Evolutionary conservation across 257 asterid species (phyloP).

Genomic region (Eustoma russellianum): DNA sequence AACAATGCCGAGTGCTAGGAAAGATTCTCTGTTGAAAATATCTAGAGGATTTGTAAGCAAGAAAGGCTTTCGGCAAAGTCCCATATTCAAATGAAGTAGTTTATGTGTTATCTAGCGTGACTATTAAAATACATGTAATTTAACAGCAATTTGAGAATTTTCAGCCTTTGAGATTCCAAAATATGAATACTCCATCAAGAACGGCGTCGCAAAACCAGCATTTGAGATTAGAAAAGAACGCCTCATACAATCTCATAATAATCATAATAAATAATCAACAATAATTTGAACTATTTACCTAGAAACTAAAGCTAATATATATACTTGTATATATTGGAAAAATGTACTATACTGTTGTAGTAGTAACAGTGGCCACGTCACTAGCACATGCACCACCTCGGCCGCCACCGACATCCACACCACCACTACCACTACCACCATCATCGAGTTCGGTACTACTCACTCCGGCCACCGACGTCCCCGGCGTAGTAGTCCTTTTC

Average conservation of each 20-base stretch:
- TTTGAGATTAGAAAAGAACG: background rate
- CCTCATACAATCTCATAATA: constrained; percentile 3
- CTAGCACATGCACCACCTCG: constrained; percentile 4
- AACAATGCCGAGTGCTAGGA: no score
- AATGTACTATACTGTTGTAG: constrained; percentile 22
- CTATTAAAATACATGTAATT: no score
- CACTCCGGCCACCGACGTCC: background rate
- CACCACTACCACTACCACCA: background rate
- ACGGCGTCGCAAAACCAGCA: no score
- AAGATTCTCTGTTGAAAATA: no score
- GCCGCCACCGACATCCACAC: background rate
- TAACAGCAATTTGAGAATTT: no score
- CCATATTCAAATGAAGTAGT: background rate
- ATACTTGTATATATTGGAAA: background rate
- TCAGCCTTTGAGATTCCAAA: no score
- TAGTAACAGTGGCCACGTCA: constrained; percentile 11
- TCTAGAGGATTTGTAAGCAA: background rate
- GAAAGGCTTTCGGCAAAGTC: background rate
- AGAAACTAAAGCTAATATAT: no score
- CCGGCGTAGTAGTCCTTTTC: constrained; percentile 18
- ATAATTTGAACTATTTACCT: no score
- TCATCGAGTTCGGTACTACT: background rate
- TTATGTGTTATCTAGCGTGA: no score
- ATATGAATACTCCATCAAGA: no score
- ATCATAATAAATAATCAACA: background rate